Evolutionary conservation across 2,329 filamentous ascomycete genomes (phyloP), one percentile per base, ranked within the genome.

Genomic region (Atkinsonella hypoxylon): DNA sequence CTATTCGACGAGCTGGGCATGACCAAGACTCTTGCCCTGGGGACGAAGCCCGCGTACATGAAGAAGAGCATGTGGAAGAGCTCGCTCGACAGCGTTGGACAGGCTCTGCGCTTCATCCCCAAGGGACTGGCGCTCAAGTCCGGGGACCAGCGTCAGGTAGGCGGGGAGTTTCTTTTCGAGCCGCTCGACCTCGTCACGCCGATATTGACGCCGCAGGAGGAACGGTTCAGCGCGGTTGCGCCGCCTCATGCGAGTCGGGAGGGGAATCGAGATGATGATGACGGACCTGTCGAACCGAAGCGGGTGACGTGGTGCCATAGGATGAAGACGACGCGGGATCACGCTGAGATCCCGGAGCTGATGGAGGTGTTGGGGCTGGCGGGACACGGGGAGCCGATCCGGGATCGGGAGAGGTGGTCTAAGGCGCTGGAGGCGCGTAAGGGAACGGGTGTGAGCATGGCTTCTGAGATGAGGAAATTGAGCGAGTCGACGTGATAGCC

Each of bases 141-240:
- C 18, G 85, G 86, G 3, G 77, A 87, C 61, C 72, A 77, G 61
- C 71, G 75, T 48, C 83, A 89, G 67, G 81, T 87, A 2, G 85
- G 87, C 22, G 87, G 86, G 10, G 87, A 90, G 67, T 87, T 89
- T 54, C 63, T 90, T n/a, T 89, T 89, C 56, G 82, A 87, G 61
- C 76, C 76, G 0, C 53, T 65, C 2, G 64, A 70, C 3, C 52
- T 76, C 42, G 64, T 66, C 47, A 71, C 71, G 13, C 74, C 73
- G 0, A 63, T 75, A 11, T 55, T 64, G n/a, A 72, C 71, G 12
- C 74, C 73, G 2, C 64, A 63, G 50, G 62, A 65, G 17, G 68
- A 68, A 52, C 59, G 59, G 47, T 55, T 55, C 41, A 58, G 55
- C 20, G 55, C 51, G 7, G 47, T 22, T 56, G 2, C 54, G 54